These are phyloP conservation scores for Plantago elongata DNA, from an alignment of 257 asterid species.

Conservation along the genomic window DNA sequence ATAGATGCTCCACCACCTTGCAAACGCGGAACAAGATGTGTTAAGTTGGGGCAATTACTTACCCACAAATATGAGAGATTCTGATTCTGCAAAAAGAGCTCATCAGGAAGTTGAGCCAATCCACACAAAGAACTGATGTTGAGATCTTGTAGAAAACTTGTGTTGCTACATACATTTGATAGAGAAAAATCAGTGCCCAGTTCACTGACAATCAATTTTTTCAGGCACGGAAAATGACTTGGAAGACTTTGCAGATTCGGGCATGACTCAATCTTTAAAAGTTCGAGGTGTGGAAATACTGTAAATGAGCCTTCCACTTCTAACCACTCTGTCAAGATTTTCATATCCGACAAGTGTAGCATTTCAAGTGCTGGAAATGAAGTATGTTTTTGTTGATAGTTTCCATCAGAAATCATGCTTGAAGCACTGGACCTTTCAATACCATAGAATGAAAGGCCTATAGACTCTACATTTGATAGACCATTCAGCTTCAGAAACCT, in stretches of 20 bases:
- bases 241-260: conserved; percentile 20
- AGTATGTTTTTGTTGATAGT: neutral
- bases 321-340: neutral
- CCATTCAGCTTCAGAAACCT: neutral
- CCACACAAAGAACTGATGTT: neutral
- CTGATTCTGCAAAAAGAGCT: neutral
- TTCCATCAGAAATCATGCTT: neutral
- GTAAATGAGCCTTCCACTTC: neutral
- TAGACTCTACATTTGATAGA: neutral
- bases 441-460: neutral
- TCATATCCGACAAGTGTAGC: neutral
- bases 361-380: neutral
- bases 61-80: neutral
- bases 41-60: neutral
- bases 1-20: conserved; percentile 10
- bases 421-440: too few relatives aligned
- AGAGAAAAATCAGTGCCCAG: neutral
- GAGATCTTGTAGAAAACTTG: conserved; percentile 3
- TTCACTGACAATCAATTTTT: neutral
- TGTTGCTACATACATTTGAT: conserved; percentile 9
- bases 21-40: conserved; percentile 1
- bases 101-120: conserved; percentile 2
- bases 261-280: conserved; percentile 5
- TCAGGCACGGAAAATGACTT: conserved; percentile 25
- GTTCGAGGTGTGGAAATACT: conserved; percentile 23